Evolutionary conservation across 331 rosid species (phyloP), one percentile per base, ranked within the genome.

Genomic region (Quercus lobata): DNA sequence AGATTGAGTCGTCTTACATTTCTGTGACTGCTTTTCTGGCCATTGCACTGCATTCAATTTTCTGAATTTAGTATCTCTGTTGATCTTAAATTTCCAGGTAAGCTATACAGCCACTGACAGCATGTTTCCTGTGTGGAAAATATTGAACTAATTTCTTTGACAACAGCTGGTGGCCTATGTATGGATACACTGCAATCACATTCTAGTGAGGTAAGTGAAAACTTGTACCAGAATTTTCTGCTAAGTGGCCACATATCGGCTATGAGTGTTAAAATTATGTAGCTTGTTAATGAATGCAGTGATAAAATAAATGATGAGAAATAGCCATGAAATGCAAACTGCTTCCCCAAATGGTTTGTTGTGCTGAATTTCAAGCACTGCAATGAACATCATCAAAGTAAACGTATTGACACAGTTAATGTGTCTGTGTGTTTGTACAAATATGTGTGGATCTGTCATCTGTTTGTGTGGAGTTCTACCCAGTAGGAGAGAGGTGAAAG

Each of bases 81-180:
- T 32, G 35, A 32, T 32, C 6, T 71, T 79, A 60, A 75, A 34
- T 82, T 81, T 54, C 34, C 94, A 93, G 97, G 79, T 91, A 83
- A 91, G 97, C 78, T 91, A 89, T 80, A 81, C 90, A 90, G 97
- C 91, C 14, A 76, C 86, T 57, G 95, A 91, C 76, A 82, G 77
- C 60, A 82, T 90, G 82, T 93, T 89, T 83, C 97, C 95, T 14
- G 95, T 87, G 44, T 93, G 98, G 97, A 81, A 83, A 27, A 27
- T 93, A 75, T 91, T 95, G 98, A 83, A 93, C 73, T 91, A 90
- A 74, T 93, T 91, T 89, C 95, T 91, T 71, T 79, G 61, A 74
- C 75, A 46, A 74, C 82, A 52, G 83, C 78, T 5, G 87, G 29
- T 17, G 97, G 98, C 81, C 88, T 91, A 74, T 69, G 57, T 75